A percentile compares a stretch with the other conserved stretches of the same genome.
phyloP scores from a whole-genome alignment of 306 rosid genomes.

The Vigna nakashimae region DNA sequence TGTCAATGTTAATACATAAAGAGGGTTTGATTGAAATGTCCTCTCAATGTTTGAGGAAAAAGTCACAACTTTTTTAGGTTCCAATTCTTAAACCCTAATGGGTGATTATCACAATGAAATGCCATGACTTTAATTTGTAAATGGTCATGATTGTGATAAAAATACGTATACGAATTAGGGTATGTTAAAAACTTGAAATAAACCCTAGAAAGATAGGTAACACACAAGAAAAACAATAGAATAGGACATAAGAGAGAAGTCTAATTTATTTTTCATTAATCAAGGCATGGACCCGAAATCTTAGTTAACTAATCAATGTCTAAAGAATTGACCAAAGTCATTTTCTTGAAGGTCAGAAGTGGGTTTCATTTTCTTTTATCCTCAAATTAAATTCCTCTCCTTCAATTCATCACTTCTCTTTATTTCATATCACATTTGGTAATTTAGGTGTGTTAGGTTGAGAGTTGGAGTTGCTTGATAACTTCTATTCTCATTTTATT shows the following conservation, averaged over 20 bases:
- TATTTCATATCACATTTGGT: conserved; percentile 46
- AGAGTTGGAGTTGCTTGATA: conserved; percentile 53
- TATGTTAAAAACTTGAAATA: background rate
- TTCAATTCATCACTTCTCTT: conserved; percentile 21
- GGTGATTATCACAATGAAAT: background rate
- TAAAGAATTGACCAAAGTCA: conserved; percentile 22
- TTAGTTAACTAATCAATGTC: background rate
- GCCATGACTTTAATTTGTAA: background rate
- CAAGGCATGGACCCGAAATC: background rate
- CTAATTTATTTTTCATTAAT: conserved; percentile 5
- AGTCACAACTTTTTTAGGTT: background rate
- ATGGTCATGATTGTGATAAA: background rate
- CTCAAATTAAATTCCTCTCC: conserved; percentile 14
- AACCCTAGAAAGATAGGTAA: background rate
- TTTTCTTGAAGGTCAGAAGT: conserved; percentile 39
- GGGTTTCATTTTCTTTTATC: conserved; percentile 37
- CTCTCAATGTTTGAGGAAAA: conserved; percentile 13
- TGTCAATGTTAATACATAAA: background rate
- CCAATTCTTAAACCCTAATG: too few relatives aligned
- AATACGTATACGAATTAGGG: background rate
- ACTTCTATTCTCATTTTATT: conserved; percentile 40
- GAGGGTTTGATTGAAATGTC: background rate
- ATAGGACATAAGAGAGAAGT: background rate
- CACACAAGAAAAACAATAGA: background rate
- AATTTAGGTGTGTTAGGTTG: conserved; percentile 62